Evolutionary conservation across 108 stramenopile species (phyloP).

Genomic region (Cyclotella sp.): DNA sequence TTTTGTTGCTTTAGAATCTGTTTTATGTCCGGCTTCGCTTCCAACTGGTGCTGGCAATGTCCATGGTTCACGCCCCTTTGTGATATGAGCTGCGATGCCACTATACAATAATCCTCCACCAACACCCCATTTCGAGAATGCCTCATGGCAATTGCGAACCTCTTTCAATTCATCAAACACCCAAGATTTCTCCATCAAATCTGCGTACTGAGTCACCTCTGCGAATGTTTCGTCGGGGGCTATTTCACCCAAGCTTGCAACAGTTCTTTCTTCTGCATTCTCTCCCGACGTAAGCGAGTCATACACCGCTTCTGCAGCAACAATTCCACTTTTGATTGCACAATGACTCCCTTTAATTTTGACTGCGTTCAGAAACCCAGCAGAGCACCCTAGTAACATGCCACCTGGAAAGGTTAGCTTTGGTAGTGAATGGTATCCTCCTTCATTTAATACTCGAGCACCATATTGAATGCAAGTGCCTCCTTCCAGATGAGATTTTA

Average conservation of each 20-base stretch:
- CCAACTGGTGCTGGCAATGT: conserved; percentile 71
- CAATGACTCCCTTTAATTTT: conserved; percentile 99
- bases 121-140: conserved; percentile 93
- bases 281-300: conserved; percentile 72
- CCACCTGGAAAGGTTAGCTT: conserved; percentile 97
- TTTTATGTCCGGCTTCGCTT: conserved; percentile 36
- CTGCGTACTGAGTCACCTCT: conserved; percentile 68
- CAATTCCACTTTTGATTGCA: conserved; percentile 95
- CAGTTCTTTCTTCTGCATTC: conserved; percentile 61
- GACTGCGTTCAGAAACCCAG: conserved; percentile 98
- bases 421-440: conserved; percentile 96
- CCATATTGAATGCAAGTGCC: conserved; percentile 97
- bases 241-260: conserved; percentile 75
- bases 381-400: conserved; percentile 92
- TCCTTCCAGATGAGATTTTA: conserved; percentile 89
- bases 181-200: conserved; percentile 90
- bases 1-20: conserved; percentile 78
- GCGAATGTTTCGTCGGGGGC: conserved; percentile 50
- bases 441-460: conserved; percentile 97
- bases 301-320: conserved; percentile 94
- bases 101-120: conserved; percentile 91
- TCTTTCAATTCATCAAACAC: conserved; percentile 92
- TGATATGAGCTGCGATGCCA: conserved; percentile 90
- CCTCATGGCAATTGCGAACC: conserved; percentile 97
- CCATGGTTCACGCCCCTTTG: conserved; percentile 96